phyloP scores from a whole-genome alignment of 2,329 filamentous ascomycete genomes.

The Drechslera avenae region DNA sequence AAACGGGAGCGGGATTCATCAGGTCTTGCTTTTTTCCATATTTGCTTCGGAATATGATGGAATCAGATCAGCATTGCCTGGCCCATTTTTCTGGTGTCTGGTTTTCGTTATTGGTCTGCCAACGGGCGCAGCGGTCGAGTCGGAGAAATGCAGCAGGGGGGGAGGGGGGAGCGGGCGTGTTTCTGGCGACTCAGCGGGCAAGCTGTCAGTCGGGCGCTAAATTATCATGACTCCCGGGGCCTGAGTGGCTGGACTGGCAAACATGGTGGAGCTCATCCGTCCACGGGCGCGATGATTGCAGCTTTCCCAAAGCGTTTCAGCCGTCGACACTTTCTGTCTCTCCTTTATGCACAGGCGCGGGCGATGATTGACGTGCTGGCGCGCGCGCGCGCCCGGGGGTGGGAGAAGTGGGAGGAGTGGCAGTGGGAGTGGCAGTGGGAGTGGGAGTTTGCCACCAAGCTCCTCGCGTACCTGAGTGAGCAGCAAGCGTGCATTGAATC shows the following conservation, averaged over 20 bases:
- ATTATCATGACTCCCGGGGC: slow-evolving; percentile 33
- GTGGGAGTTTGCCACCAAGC: slow-evolving; percentile 30
- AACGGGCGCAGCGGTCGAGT: slow-evolving; percentile 37
- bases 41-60: slow-evolving; percentile 46
- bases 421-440: too few species aligned
- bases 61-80: slow-evolving; percentile 47
- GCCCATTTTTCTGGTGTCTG: slow-evolving; percentile 34
- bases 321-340: slow-evolving; percentile 30
- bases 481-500: slow-evolving; percentile 16
- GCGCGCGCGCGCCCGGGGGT: too few species aligned
- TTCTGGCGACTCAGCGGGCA: slow-evolving; percentile 40
- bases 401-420: too few species aligned
- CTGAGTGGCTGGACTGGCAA: slow-evolving; percentile 44
- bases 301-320: slow-evolving; percentile 45
- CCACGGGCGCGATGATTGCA: slow-evolving; percentile 37
- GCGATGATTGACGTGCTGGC: slow-evolving; percentile 33
- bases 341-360: slow-evolving; percentile 47
- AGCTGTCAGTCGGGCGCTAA: slow-evolving; percentile 45
- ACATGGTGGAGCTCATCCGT: slow-evolving; percentile 39
- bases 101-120: slow-evolving; percentile 38
- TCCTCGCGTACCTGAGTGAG: slow-evolving; percentile 43
- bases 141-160: slow-evolving; percentile 42
- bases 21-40: slow-evolving; percentile 36
- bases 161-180: slow-evolving; percentile 18
- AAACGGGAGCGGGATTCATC: slow-evolving; percentile 39